Percentiles rank a stretch among this genome's conserved stretches.
Evolutionary conservation across 345 rosid species (phyloP).

Genomic region (Camelina sativa): DNA sequence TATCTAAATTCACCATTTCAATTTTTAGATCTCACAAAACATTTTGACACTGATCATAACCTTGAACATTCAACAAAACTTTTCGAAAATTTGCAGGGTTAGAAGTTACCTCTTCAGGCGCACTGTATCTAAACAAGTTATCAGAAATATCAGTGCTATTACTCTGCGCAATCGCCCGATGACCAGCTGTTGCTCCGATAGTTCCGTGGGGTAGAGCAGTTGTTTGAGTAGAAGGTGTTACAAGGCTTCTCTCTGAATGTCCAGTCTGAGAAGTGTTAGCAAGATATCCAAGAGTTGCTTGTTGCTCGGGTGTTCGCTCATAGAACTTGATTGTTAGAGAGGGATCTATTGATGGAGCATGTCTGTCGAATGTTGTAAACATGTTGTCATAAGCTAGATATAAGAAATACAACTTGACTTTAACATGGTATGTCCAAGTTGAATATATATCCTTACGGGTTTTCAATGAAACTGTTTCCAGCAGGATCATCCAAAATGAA

Average conservation of each 20-base stretch:
- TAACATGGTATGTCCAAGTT: neutral
- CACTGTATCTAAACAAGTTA: slow-evolving; percentile 71
- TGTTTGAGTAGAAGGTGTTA: slow-evolving; percentile 43
- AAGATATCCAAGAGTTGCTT: slow-evolving; percentile 72
- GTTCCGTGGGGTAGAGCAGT: slow-evolving; percentile 66
- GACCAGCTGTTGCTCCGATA: slow-evolving; percentile 85
- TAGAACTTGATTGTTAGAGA: slow-evolving; percentile 72
- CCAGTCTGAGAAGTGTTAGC: slow-evolving; percentile 57
- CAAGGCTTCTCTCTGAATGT: slow-evolving; percentile 45
- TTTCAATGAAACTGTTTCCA: slow-evolving; percentile 96
- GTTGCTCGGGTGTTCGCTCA: slow-evolving; percentile 88
- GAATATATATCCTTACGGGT: slow-evolving; percentile 63
- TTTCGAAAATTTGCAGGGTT: neutral
- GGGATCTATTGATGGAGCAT: slow-evolving; percentile 89
- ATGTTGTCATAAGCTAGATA: neutral
- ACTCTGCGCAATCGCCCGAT: slow-evolving; percentile 91
- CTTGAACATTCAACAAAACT: neutral
- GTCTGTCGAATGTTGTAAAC: slow-evolving; percentile 49
- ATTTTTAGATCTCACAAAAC: neutral
- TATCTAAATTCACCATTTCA: neutral
- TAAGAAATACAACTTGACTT: neutral
- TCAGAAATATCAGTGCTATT: slow-evolving; percentile 82
- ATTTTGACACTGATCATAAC: neutral
- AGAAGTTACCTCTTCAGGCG: slow-evolving; percentile 84
- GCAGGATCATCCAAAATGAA: slow-evolving; percentile 90